Evolutionary conservation across 345 rosid species (phyloP).

Genomic region (Kernera saxatilis): DNA sequence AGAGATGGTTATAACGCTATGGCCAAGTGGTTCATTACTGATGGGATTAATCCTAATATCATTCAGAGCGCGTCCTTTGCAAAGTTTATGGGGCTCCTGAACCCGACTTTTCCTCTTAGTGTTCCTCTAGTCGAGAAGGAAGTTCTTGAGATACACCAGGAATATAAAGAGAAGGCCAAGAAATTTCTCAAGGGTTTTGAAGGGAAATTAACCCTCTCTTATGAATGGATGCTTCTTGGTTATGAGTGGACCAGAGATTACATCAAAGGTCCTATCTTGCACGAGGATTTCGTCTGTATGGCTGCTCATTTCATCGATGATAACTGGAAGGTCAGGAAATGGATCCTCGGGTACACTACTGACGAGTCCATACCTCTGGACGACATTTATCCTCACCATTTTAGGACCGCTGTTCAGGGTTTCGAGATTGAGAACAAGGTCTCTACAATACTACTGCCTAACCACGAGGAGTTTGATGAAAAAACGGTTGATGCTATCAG

Average conservation of each 20-base stretch:
- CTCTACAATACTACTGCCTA: slow-evolving; percentile 5
- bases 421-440: slow-evolving; percentile 17
- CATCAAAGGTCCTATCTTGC: not conserved
- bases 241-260: not conserved
- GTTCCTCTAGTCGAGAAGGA: not conserved
- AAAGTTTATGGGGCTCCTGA: not conserved
- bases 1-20: not conserved
- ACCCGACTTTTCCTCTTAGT: not conserved
- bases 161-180: not conserved
- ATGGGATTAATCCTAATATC: not conserved
- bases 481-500: not conserved
- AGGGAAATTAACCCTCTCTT: slow-evolving; percentile 12
- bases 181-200: slow-evolving; percentile 8
- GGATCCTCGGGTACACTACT: slow-evolving; percentile 9
- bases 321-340: slow-evolving; percentile 6
- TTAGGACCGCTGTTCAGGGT: not conserved
- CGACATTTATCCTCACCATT: not conserved
- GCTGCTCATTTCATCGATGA: slow-evolving; percentile 28
- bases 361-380: not conserved
- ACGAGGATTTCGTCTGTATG: slow-evolving; percentile 7
- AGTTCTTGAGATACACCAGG: not conserved
- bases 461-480: not conserved
- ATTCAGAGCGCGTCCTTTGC: not conserved
- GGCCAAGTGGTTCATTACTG: not conserved
- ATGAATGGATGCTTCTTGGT: slow-evolving; percentile 4